phyloP scores from a whole-genome alignment of 2,329 filamentous ascomycete species.

The Diplodia intermedia region DNA sequence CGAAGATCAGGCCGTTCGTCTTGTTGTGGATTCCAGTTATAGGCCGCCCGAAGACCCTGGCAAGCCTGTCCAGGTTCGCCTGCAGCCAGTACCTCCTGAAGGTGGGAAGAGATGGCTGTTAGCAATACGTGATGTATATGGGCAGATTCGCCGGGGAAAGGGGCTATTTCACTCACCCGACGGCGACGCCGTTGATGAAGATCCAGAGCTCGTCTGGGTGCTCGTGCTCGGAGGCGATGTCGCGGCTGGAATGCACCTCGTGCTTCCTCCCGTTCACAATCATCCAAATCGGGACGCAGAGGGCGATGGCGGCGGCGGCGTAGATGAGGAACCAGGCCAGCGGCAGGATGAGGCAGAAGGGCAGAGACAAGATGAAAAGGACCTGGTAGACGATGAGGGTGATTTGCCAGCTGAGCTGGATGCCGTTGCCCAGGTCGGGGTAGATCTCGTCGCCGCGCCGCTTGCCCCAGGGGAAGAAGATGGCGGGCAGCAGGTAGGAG shows the following conservation, averaged over 20 bases:
- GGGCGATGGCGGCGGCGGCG: conserved; percentile 38
- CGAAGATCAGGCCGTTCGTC: conserved; percentile 75
- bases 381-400: conserved; percentile 67
- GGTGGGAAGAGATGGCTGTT: conserved; percentile 12
- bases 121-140: conserved; percentile 27
- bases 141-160: background rate
- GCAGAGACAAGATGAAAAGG: conserved; percentile 65
- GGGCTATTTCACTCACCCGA: conserved; percentile 55
- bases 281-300: conserved; percentile 44
- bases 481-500: conserved; percentile 34
- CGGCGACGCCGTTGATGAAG: conserved; percentile 77
- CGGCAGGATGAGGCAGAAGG: conserved; percentile 56
- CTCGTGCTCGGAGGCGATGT: conserved; percentile 49
- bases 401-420: conserved; percentile 64
- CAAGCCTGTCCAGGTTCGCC: conserved; percentile 73
- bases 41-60: conserved; percentile 73
- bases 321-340: conserved; percentile 48
- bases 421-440: conserved; percentile 63
- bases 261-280: conserved; percentile 45
- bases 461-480: conserved; percentile 36
- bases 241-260: conserved; percentile 62
- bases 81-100: conserved; percentile 50
- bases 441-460: conserved; percentile 65
- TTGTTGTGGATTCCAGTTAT: conserved; percentile 77
- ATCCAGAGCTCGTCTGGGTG: conserved; percentile 74